Conservation (phyloP, 106 monocot species). For the Xerophyta viscosa region DNA sequence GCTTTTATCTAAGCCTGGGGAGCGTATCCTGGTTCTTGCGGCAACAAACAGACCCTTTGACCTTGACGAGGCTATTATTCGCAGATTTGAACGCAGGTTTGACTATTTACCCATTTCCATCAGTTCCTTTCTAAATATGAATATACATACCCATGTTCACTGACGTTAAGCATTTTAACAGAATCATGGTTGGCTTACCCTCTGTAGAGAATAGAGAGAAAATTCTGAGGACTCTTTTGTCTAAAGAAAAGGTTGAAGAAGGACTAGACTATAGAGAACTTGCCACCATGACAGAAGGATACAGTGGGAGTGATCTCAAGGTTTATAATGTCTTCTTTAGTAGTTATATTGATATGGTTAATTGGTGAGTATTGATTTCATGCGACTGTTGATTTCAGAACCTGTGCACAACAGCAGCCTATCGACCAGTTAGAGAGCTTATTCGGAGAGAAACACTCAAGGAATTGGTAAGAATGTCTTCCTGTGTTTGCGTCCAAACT, state of each 20-base stretch:
- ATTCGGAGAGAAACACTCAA: slow-evolving; percentile 17
- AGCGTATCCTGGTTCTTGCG: slow-evolving; percentile 20
- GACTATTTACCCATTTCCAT: not conserved
- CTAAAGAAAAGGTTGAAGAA: slow-evolving; percentile 20
- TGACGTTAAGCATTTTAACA: not conserved
- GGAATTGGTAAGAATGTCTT: slow-evolving; percentile 25
- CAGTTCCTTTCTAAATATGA: not conserved
- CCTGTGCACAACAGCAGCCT: slow-evolving; percentile 8
- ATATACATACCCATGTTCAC: not conserved
- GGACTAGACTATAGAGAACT: slow-evolving; percentile 22
- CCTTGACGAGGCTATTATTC: slow-evolving; percentile 19
- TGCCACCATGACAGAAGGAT: slow-evolving; percentile 25
- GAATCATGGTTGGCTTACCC: slow-evolving; percentile 21
- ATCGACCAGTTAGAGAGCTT: slow-evolving; percentile 13
- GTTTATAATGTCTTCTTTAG: slow-evolving; percentile 4
- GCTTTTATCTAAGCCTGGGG: slow-evolving; percentile 14
- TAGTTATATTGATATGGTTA: not conserved
- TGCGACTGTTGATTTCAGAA: slow-evolving; percentile 1
- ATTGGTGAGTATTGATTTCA: not conserved
- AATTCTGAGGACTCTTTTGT: slow-evolving; percentile 13
- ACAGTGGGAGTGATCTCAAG: slow-evolving; percentile 26
- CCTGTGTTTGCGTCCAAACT: not conserved
- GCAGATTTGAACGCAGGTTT: slow-evolving; percentile 23
- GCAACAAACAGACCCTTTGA: slow-evolving; percentile 20
- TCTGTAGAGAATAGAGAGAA: slow-evolving; percentile 13